Base-by-base conservation (phyloP, 2,329 filamentous ascomycete genomes). In the Zalaria obscura region DNA sequence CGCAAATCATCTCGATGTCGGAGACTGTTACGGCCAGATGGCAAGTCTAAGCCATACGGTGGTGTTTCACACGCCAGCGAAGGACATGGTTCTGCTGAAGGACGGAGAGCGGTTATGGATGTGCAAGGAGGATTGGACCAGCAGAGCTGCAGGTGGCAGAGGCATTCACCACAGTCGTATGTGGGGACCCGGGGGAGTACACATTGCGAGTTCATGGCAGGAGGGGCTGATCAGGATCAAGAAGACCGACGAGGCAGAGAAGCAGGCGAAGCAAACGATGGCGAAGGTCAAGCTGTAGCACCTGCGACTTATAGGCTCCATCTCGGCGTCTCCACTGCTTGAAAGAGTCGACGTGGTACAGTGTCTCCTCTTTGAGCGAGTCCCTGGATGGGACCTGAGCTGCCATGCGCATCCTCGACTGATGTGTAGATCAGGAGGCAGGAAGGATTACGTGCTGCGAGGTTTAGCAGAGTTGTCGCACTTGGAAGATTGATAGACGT, bases 1-100 rank as follows among this genome's bases (percentile, higher is more conserved):
- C 2, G 61, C 68, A 2, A 69, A 69, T 25, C 65, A 70, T 10
- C 52, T 70, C n/a, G 64, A 64, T 0, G 54, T 66, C 25, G 59
- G 56, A 25, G 55, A 61, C 32, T 47, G 54, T 5, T 64, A 58
- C 45, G 56, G 52, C 0, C 59, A 60, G 25, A 67, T 72, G 60
- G 65, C 63, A 4, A 69, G 64, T 45, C 47, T 73, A 38, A 65
- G 60, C 5, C 62, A 71, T 41, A 68, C 62, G 1, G 66, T 72
- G 3, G 57, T 68, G 5, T 62, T 73, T 39, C 69, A 73, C 50
- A 56, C 58, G 5, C 55, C 60, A 34, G 56, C 56, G 0, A 51
- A 61, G 31, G 56, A 60, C 7, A 45, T 71, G 43, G 42, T 59
- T 38, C 65, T 71, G 58, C 47, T 63, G 35, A 58, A 64, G 42